Conservation (phyloP, 2,329 filamentous ascomycete species). For the Sarocladiaceae sp. region DNA sequence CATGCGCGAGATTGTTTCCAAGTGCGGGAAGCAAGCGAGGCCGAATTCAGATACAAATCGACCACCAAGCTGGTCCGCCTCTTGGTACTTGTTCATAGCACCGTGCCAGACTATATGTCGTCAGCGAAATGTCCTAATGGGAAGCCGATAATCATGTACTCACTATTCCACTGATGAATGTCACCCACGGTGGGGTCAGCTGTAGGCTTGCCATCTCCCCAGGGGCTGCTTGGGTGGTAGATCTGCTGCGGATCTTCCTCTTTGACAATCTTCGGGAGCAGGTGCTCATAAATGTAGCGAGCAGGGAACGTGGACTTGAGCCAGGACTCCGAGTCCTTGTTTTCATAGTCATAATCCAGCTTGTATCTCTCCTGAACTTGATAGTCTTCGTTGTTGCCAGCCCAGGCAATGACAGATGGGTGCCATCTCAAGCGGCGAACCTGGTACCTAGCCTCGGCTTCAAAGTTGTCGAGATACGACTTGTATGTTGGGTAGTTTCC, state of each 20-base stretch:
- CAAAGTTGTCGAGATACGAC: slow-evolving; percentile 54
- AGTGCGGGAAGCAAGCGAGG: slow-evolving; percentile 66
- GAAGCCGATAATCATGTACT: background rate
- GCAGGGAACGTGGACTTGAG: slow-evolving; percentile 71
- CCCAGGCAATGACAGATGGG: slow-evolving; percentile 69
- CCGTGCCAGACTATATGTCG: slow-evolving; percentile 59
- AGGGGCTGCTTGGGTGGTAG: slow-evolving; percentile 71
- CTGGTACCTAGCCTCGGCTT: slow-evolving; percentile 58
- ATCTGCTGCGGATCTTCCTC: slow-evolving; percentile 60
- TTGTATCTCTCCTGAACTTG: slow-evolving; percentile 66
- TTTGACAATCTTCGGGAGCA: slow-evolving; percentile 61
- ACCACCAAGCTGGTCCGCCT: slow-evolving; percentile 64
- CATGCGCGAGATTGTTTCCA: slow-evolving; percentile 64
- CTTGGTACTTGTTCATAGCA: slow-evolving; percentile 70
- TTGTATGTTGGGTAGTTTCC: slow-evolving; percentile 65
- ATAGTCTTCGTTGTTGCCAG: slow-evolving; percentile 77
- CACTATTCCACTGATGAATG: slow-evolving; percentile 66
- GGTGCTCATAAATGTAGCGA: slow-evolving; percentile 73
- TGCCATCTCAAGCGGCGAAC: slow-evolving; percentile 52
- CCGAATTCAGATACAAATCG: slow-evolving; percentile 81
- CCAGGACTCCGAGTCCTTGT: slow-evolving; percentile 71
- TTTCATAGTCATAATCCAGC: slow-evolving; percentile 66
- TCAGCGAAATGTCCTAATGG: background rate
- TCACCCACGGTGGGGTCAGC: slow-evolving; percentile 67
- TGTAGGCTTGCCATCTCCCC: slow-evolving; percentile 56